phyloP scores from a whole-genome alignment of 2,329 filamentous ascomycete species.

The Alternaria solani region DNA sequence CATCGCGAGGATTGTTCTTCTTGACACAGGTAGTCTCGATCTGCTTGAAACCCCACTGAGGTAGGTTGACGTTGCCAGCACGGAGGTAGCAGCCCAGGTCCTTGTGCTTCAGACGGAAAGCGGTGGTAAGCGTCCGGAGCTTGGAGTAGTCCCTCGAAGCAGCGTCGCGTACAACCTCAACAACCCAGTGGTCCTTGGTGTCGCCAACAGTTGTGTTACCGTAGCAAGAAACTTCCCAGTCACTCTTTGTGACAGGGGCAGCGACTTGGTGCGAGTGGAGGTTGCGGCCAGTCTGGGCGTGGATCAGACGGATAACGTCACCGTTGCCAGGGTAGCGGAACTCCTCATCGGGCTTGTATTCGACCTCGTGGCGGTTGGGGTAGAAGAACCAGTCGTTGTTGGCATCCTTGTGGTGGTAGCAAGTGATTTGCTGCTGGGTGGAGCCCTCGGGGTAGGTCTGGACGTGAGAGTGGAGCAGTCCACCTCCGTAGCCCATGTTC shows the following conservation, averaged over 20 bases:
- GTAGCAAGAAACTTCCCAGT: conserved; percentile 94
- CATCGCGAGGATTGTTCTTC: conserved; percentile 88
- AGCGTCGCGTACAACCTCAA: conserved; percentile 91
- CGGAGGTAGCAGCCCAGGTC: conserved; percentile 90
- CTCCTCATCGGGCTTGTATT: conserved; percentile 75
- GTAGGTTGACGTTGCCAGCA: conserved; percentile 93
- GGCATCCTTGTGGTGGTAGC: conserved; percentile 99
- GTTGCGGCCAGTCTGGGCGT: conserved; percentile 95
- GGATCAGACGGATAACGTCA: conserved; percentile 83
- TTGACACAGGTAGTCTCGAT: conserved; percentile 97
- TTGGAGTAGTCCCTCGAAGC: conserved; percentile 84
- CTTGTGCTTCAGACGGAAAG: conserved; percentile 86
- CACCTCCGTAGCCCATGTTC: conserved; percentile 99
- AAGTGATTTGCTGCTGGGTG: conserved; percentile 93
- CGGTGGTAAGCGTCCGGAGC: conserved; percentile 89
- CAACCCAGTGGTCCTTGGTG: conserved; percentile 95
- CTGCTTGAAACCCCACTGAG: conserved; percentile 99
- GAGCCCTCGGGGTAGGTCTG: conserved; percentile 97
- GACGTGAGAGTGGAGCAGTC: conserved; percentile 93
- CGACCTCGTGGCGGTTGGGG: conserved; percentile 80
- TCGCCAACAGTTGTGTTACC: conserved; percentile 95
- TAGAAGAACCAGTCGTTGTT: conserved; percentile 99
- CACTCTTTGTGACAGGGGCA: conserved; percentile 86
- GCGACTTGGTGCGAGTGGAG: conserved; percentile 92
- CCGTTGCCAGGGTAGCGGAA: conserved; percentile 79